Conservation (phyloP, 768 basidiomycete species). For the Dioszegia hungarica region DNA sequence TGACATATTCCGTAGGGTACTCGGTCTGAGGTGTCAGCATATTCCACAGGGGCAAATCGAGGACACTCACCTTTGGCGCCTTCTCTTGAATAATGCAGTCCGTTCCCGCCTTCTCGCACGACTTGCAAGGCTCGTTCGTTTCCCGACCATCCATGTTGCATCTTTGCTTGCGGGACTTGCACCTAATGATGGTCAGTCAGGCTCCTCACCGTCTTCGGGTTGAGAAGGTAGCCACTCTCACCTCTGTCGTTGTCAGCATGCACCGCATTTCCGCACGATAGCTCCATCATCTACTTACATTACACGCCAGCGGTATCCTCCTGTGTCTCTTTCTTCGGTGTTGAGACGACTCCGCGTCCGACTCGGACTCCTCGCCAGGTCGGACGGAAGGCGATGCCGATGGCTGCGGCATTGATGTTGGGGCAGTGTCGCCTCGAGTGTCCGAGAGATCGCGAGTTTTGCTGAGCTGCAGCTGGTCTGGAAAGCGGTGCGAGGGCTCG, state of each 20-base stretch:
- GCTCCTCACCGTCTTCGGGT: background rate
- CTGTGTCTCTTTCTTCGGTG: background rate
- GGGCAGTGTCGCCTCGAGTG: too few relatives aligned
- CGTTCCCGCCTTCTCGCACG: slow-evolving; percentile 13
- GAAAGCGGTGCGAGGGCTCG: too few relatives aligned
- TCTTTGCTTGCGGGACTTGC: slow-evolving; percentile 13
- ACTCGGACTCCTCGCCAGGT: slow-evolving; percentile 2
- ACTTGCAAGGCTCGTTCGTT: slow-evolving; percentile 7
- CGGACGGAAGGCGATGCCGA: slow-evolving; percentile 10
- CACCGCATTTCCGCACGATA: too few relatives aligned
- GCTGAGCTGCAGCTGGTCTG: too few relatives aligned
- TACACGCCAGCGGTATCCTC: slow-evolving; percentile 12
- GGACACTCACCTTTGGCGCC: slow-evolving; percentile 11
- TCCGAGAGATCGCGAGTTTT: too few relatives aligned
- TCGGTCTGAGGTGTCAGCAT: slow-evolving; percentile 3
- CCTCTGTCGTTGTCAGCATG: background rate
- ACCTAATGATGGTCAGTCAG: slow-evolving; percentile 4
- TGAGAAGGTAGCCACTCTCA: background rate
- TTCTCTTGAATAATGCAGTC: slow-evolving; percentile 9
- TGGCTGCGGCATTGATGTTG: background rate
- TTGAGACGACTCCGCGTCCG: slow-evolving; percentile 5
- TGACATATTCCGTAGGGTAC: slow-evolving; percentile 13
- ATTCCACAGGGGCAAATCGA: too few relatives aligned
- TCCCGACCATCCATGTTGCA: slow-evolving; percentile 14
- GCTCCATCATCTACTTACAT: slow-evolving; percentile 10